Percentiles rank a stretch among this genome's conserved stretches.
Conservation (phyloP, 2,329 filamentous ascomycete species). For the Rugonectria rugulosa region DNA sequence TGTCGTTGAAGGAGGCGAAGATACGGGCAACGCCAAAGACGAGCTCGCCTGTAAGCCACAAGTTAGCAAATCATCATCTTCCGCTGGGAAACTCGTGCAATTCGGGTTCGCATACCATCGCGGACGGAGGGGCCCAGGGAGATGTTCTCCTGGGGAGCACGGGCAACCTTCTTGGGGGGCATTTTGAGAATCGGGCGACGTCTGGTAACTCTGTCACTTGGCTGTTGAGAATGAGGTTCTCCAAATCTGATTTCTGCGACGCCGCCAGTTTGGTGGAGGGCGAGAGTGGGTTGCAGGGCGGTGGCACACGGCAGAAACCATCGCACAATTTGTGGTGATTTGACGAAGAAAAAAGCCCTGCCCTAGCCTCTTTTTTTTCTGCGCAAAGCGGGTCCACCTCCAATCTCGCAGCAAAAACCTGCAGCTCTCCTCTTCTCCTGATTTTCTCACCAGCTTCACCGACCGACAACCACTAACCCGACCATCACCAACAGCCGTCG, state of each 20-base stretch:
- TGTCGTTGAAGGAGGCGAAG: slow-evolving; percentile 92
- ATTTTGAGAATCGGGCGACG: slow-evolving; percentile 66
- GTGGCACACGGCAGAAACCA: slow-evolving; percentile 50
- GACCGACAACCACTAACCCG: slow-evolving; percentile 50
- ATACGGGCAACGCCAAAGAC: slow-evolving; percentile 98
- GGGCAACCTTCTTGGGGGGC: slow-evolving; percentile 91
- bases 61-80: slow-evolving; percentile 25
- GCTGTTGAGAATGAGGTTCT: slow-evolving; percentile 45
- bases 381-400: slow-evolving; percentile 8
- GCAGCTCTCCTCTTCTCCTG: slow-evolving; percentile 18
- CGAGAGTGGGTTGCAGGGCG: slow-evolving; percentile 40
- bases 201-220: slow-evolving; percentile 46
- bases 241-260: slow-evolving; percentile 37
- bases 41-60: slow-evolving; percentile 75
- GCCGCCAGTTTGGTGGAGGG: slow-evolving; percentile 36
- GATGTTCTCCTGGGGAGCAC: slow-evolving; percentile 95
- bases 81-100: slow-evolving; percentile 1
- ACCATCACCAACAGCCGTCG: slow-evolving; percentile 47
- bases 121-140: slow-evolving; percentile 95
- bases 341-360: slow-evolving; percentile 42
- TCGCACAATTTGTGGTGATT: slow-evolving; percentile 33
- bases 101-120: slow-evolving; percentile 82
- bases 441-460: slow-evolving; percentile 29
- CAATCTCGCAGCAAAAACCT: slow-evolving; percentile 28
- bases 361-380: slow-evolving; percentile 38